These are phyloP conservation scores for Claviceps quebecensis DNA, from an alignment of 2,329 filamentous ascomycete genomes.

Conservation along the genomic window DNA sequence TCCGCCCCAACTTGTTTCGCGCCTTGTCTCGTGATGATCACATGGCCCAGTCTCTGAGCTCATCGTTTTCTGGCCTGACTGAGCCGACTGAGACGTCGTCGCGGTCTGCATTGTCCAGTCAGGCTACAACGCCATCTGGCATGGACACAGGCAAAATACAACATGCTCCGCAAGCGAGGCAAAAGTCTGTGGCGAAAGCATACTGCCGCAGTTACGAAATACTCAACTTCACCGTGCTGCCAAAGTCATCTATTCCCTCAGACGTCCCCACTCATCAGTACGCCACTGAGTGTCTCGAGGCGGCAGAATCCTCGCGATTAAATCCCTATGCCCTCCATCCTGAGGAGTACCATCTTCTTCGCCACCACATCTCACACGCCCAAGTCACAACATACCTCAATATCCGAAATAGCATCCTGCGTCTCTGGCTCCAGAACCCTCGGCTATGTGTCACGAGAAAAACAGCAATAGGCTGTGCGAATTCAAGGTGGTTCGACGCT, in stretches of 20 bases:
- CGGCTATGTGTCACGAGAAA: constrained; percentile 66
- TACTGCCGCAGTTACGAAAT: constrained; percentile 20
- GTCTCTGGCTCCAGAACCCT: constrained; percentile 80
- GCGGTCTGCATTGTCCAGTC: constrained; percentile 43
- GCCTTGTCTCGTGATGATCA: constrained; percentile 10
- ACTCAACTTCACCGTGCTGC: constrained; percentile 44
- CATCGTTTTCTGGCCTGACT: constrained; percentile 37
- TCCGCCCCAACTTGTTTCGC: constrained; percentile 9
- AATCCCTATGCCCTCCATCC: constrained; percentile 80
- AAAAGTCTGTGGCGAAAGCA: constrained; percentile 11
- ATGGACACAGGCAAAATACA: constrained; percentile 16
- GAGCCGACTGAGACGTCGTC: constrained; percentile 41
- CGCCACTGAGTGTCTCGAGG: constrained; percentile 79
- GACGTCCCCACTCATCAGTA: constrained; percentile 62
- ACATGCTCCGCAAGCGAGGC: constrained; percentile 7
- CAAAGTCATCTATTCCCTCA: constrained; percentile 72
- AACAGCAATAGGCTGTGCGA: constrained; percentile 83
- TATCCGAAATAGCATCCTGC: constrained; percentile 84
- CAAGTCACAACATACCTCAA: constrained; percentile 95
- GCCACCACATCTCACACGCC: constrained; percentile 67
- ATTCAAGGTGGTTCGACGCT: constrained; percentile 75
- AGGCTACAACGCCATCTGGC: constrained; percentile 48
- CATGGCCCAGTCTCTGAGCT: constrained; percentile 30
- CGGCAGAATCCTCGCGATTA: constrained; percentile 76
- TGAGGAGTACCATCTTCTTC: constrained; percentile 69